Percentiles rank a stretch among this genome's conserved stretches.
Evolutionary conservation across 202 grass and related monocot species (phyloP).

Genomic region (Zizania palustris): DNA sequence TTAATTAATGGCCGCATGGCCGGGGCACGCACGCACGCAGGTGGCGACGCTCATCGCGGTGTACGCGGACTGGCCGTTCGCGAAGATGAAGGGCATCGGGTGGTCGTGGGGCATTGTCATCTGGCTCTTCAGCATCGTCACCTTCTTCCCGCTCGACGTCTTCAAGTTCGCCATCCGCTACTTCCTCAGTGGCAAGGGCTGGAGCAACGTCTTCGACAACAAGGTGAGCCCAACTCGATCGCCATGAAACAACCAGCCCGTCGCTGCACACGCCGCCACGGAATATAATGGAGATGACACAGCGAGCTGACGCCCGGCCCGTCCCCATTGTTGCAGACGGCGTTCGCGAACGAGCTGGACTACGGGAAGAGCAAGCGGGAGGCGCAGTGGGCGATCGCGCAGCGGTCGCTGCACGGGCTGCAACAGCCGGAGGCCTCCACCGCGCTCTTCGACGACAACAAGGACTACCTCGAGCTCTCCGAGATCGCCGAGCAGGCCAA

Average conservation of each 20-base stretch:
- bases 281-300: too few relatives aligned
- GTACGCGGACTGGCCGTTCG: slow-evolving; percentile 57
- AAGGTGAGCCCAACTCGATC: neutral
- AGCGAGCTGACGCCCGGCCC: too few relatives aligned
- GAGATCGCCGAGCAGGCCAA: slow-evolving; percentile 72
- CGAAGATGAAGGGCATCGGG: slow-evolving; percentile 54
- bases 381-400: slow-evolving; percentile 67
- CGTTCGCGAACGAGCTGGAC: slow-evolving; percentile 56
- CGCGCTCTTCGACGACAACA: slow-evolving; percentile 52
- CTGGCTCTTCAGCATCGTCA: slow-evolving; percentile 69
- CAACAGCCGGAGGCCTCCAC: slow-evolving; percentile 28
- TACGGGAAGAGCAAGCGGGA: slow-evolving; percentile 66
- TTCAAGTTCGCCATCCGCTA: slow-evolving; percentile 77
- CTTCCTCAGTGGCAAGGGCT: slow-evolving; percentile 61
- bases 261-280: too few relatives aligned
- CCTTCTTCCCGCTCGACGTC: slow-evolving; percentile 67
- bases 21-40: neutral
- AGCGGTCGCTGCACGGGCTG: slow-evolving; percentile 56
- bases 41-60: slow-evolving; percentile 59
- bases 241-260: too few relatives aligned
- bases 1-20: too few relatives aligned
- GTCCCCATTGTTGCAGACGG: slow-evolving; percentile 36
- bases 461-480: slow-evolving; percentile 53
- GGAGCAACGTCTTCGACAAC: slow-evolving; percentile 62
- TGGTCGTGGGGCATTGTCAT: slow-evolving; percentile 64